Evolutionary conservation across 208 protist genomes (phyloP).

Genomic region (Acanthamoeba sp.): DNA sequence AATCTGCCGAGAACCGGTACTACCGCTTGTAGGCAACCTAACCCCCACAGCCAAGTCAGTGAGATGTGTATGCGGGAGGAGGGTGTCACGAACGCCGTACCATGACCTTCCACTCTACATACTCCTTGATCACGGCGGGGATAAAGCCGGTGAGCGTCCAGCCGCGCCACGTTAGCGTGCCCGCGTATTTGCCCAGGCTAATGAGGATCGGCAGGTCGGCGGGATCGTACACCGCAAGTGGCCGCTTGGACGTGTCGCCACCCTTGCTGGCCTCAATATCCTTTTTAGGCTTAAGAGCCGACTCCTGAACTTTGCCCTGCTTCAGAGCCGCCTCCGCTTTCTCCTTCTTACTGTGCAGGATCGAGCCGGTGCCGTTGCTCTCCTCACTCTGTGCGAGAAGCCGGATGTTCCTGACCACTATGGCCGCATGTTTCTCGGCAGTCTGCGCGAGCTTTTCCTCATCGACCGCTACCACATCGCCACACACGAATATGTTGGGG

Average conservation of each 20-base stretch:
- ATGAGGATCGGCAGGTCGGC: constrained; percentile 13
- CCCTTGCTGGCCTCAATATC: not conserved
- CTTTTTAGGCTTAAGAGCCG: not conserved
- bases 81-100: constrained; percentile 68
- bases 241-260: not conserved
- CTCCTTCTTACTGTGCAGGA: not conserved
- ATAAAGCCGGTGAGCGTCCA: constrained; percentile 80
- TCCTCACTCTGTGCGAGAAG: constrained; percentile 25
- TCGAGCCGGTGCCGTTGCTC: not conserved
- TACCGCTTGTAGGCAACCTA: not conserved
- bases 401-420: constrained; percentile 78
- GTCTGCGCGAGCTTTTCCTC: constrained; percentile 84
- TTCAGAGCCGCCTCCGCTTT: not conserved
- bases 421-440: constrained; percentile 70
- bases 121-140: constrained; percentile 78
- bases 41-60: too few relatives aligned
- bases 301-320: too few relatives aligned
- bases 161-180: constrained; percentile 76
- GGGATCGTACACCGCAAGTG: not conserved
- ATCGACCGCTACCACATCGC: constrained; percentile 77
- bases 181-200: constrained; percentile 80
- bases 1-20: too few relatives aligned
- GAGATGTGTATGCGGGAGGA: not conserved
- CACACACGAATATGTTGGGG: constrained; percentile 61
- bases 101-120: constrained; percentile 83